Base-by-base conservation (phyloP, 345 rosid genomes). In the Eucalyptus viminalis region DNA sequence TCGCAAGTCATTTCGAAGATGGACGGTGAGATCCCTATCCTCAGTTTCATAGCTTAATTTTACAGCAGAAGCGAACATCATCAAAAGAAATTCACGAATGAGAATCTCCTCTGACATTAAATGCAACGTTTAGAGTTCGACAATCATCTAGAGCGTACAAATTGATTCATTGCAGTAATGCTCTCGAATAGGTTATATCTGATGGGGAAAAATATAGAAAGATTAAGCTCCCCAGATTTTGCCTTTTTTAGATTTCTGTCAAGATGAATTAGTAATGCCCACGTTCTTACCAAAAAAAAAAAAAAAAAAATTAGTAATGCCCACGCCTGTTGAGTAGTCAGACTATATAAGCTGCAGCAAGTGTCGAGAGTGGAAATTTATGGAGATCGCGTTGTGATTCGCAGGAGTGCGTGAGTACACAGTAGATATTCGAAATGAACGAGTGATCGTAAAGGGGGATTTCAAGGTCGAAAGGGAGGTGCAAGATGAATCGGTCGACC, bases 341-440 rank as follows among this genome's bases (percentile, higher is more conserved):
- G 1, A 19, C 1, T 1, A 2, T 53, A 53, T 53, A 53, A 69
- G 4, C 80, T 17, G 80, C 44, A 21, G 21, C 40, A 16, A 19
- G 19, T 69, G 80, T 15, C n/a, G 44, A 49, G 37, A 22, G 22
- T 15, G 27, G 43, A 44, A 72, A 44, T 72, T 80, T 27, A 29
- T 25, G 44, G 13, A 51, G 2, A 1, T 0, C 62, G 21, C 27
- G 4, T 86, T 34, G 86, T 56, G 22, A 10, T 45, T 85, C 89
- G 87, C 92, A 94, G 97, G 95, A 24, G 21, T 92, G 21, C 92
- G 76, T 56, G 95, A 95, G 45, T 94, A 89, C 83, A 90, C 90
- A 5, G 92, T 95, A 80, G 96, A 95, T 86, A 44, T 90, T 40
- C 67, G 87, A 53, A 92, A 91, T 24, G 92, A 90, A 67, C 93